Conservation (phyloP, 2,329 filamentous ascomycete species). For the Fusarium kyushuense region DNA sequence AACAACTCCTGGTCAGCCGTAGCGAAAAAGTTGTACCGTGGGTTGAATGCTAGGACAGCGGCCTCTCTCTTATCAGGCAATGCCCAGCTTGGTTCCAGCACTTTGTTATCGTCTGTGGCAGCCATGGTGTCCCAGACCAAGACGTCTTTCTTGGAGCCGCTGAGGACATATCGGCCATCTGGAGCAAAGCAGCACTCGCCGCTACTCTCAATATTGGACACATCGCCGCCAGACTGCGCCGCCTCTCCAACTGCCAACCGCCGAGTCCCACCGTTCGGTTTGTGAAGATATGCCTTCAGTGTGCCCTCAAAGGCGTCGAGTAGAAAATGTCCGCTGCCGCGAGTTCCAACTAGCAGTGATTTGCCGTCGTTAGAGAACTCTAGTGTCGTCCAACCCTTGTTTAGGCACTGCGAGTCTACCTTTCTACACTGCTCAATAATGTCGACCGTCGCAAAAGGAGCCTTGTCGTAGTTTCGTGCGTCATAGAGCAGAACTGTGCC, state of each 20-base stretch:
- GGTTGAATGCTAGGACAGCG: constrained; percentile 87
- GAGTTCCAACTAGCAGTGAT: constrained; percentile 84
- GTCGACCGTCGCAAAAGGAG: constrained; percentile 89
- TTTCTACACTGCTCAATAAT: constrained; percentile 68
- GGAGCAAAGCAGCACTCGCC: constrained; percentile 90
- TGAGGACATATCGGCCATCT: constrained; percentile 88
- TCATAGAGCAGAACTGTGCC: constrained; percentile 91
- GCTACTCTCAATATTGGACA: constrained; percentile 64
- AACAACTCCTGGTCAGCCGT: constrained; percentile 87
- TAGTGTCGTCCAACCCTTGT: constrained; percentile 85
- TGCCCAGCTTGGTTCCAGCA: constrained; percentile 72
- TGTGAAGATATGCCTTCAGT: constrained; percentile 78
- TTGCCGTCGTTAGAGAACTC: constrained; percentile 98
- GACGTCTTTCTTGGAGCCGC: constrained; percentile 80
- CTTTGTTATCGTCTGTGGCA: constrained; percentile 65
- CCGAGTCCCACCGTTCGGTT: constrained; percentile 65
- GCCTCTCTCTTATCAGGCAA: constrained; percentile 76
- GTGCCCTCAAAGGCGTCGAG: constrained; percentile 92
- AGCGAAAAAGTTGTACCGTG: constrained; percentile 90
- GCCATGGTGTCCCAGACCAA: constrained; percentile 87
- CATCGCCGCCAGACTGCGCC: constrained; percentile 52
- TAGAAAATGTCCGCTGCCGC: constrained; percentile 86
- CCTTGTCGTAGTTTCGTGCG: constrained; percentile 91
- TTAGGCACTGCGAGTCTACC: constrained; percentile 67
- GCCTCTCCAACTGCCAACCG: constrained; percentile 67